Evolutionary conservation across 495 filamentous ascomycete genomes (phyloP).

Genomic region (Talaromyces adpressus): DNA sequence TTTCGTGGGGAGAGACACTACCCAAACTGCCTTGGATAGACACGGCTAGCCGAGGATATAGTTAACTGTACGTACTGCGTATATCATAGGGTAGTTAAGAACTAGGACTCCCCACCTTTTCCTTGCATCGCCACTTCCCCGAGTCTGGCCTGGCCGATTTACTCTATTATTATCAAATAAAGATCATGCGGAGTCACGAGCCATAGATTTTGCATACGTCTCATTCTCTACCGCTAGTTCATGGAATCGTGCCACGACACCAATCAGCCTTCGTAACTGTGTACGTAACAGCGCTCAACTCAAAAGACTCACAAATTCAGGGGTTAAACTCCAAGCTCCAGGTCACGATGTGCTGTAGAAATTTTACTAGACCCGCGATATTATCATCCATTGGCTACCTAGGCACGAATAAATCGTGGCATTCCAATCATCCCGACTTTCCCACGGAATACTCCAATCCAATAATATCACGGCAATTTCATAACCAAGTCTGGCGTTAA

Average conservation of each 20-base stretch:
- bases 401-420: background rate
- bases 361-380: background rate
- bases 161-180: background rate
- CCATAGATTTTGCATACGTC: background rate
- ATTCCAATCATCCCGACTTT: background rate
- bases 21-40: background rate
- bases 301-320: background rate
- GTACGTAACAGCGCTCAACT: background rate
- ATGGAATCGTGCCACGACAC: too few relatives aligned
- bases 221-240: background rate
- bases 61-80: too few relatives aligned
- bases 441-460: background rate
- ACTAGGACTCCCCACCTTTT: background rate
- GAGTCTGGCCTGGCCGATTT: background rate
- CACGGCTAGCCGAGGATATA: conserved; percentile 9
- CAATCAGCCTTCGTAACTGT: background rate
- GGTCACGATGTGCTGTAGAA: background rate
- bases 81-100: too few relatives aligned
- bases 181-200: background rate
- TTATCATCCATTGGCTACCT: background rate
- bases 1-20: conserved; percentile 2
- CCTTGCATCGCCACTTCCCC: background rate
- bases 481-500: background rate
- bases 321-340: background rate
- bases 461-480: background rate